phyloP scores from a whole-genome alignment of 148 eudicot genomes.

The Rhododendron griersonianum region DNA sequence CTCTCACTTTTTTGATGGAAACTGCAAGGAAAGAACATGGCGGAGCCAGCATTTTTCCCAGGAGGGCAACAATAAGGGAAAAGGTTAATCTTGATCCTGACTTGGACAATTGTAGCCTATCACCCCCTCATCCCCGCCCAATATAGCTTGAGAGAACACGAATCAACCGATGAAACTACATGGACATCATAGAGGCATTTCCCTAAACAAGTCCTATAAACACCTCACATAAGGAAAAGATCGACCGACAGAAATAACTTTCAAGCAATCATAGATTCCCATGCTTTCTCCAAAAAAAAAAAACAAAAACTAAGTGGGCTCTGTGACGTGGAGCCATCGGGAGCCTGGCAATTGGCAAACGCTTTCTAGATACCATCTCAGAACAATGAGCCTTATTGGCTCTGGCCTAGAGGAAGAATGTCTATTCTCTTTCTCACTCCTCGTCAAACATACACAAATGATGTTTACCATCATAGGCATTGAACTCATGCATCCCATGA shows the following conservation, averaged over 20 bases:
- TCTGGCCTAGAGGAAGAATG: neutral
- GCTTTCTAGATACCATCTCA: neutral
- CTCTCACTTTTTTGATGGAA: neutral
- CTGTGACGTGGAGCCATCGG: neutral
- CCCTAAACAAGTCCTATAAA: neutral
- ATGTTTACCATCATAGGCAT: neutral
- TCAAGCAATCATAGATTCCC: neutral
- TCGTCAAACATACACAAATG: neutral
- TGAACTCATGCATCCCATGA: neutral
- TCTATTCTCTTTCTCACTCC: neutral
- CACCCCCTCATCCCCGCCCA: neutral
- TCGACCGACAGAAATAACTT: neutral
- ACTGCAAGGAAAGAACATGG: neutral
- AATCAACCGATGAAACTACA: neutral
- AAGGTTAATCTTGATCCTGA: neutral
- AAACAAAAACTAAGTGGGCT: neutral
- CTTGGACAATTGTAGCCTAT: neutral
- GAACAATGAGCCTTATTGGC: neutral
- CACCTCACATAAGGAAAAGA: neutral
- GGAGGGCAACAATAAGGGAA: neutral
- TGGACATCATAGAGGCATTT: neutral
- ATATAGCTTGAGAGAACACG: neutral
- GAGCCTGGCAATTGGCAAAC: neutral
- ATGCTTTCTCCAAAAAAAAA: neutral
- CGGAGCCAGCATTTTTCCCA: neutral